Percentiles rank a stretch among this genome's conserved stretches.
These are phyloP conservation scores for Anisodus tanguticus DNA, from an alignment of 257 asterid species.

Conservation along the genomic window DNA sequence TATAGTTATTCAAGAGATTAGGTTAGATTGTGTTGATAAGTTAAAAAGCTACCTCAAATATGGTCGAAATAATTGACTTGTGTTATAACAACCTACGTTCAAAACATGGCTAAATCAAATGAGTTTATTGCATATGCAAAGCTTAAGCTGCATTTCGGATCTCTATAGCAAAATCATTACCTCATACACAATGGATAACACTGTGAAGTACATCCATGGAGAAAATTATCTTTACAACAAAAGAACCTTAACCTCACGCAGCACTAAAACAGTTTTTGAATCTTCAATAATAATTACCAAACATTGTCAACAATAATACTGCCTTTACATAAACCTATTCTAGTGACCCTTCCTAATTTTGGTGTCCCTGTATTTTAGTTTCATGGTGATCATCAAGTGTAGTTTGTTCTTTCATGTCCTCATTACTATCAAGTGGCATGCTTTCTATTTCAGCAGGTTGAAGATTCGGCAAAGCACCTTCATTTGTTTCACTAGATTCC, in stretches of 20 bases:
- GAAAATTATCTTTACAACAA: background rate
- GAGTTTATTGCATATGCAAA: background rate
- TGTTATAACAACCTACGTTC: background rate
- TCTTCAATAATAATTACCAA: background rate
- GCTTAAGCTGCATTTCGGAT: background rate
- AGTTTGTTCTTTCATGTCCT: conserved; percentile 15
- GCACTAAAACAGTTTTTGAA: background rate
- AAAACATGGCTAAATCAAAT: background rate
- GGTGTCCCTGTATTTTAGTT: conserved; percentile 1
- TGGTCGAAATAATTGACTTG: background rate
- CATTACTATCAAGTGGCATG: conserved; percentile 22
- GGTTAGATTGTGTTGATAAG: background rate
- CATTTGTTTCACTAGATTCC: conserved; percentile 24
- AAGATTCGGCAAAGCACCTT: background rate
- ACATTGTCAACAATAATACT: background rate
- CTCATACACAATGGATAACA: background rate
- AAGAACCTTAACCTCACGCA: background rate
- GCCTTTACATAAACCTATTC: background rate
- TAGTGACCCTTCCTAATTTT: background rate
- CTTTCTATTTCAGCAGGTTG: conserved; percentile 25
- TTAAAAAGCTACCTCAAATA: background rate
- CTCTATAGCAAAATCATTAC: background rate
- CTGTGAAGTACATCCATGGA: background rate
- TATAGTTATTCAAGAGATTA: background rate
- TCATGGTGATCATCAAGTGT: background rate